Conservation (phyloP, 192 early-diverging fungal genomes). For the Coemansia sp. region DNA sequence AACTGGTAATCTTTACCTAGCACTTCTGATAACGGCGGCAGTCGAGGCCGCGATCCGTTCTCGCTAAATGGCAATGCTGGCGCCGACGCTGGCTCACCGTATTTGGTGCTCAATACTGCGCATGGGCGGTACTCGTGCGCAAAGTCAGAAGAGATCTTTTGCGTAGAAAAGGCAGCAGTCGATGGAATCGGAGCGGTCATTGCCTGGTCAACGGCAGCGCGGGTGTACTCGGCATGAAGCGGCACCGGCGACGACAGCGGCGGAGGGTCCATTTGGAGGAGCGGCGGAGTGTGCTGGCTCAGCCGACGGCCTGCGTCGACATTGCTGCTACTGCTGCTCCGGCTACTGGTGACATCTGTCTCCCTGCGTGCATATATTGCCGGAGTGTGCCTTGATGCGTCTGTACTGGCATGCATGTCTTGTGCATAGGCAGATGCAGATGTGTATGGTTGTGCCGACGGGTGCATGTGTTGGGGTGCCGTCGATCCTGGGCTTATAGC, state of each 20-base stretch:
- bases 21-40: conserved; percentile 47
- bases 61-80: conserved; percentile 41
- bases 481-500: conserved; percentile 36
- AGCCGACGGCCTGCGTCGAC: neutral
- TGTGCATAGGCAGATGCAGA: conserved; percentile 32
- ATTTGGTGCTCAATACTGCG: neutral
- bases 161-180: conserved; percentile 8
- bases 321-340: conserved; percentile 15
- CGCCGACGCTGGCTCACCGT: neutral
- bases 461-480: conserved; percentile 49
- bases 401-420: conserved; percentile 26
- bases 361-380: conserved; percentile 50
- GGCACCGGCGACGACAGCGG: conserved; percentile 21
- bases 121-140: neutral
- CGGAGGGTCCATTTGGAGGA: neutral
- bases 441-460: conserved; percentile 41
- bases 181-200: conserved; percentile 35
- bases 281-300: conserved; percentile 15
- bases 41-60: conserved; percentile 31
- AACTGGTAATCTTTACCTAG: conserved; percentile 47
- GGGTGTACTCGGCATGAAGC: neutral
- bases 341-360: conserved; percentile 28
- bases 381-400: conserved; percentile 27
- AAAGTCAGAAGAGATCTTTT: neutral
- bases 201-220: conserved; percentile 11